Conservation (phyloP, 139 green algal species). For the Parachlorella kessleri region DNA sequence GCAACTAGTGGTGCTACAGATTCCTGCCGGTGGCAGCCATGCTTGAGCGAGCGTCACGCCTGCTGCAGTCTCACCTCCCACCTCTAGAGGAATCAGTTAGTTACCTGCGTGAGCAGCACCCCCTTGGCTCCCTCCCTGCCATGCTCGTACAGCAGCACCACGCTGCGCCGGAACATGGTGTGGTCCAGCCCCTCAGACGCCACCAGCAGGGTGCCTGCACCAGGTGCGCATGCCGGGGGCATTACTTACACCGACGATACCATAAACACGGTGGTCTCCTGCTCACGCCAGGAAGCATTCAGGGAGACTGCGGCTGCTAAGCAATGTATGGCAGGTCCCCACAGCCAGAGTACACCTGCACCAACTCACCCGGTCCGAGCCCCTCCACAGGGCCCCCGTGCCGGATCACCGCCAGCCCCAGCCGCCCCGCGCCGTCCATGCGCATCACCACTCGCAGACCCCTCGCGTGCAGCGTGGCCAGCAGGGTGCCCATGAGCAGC, state of each 20-base stretch:
- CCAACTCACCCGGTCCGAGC: constrained; percentile 24
- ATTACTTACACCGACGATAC: no score
- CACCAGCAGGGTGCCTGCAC: constrained; percentile 39
- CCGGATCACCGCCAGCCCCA: constrained; percentile 44
- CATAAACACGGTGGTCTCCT: no score
- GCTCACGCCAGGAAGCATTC: no score
- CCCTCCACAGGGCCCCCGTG: constrained; percentile 32
- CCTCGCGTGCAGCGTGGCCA: constrained; percentile 38
- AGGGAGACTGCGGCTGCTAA: no score
- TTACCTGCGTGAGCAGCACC: constrained; percentile 43
- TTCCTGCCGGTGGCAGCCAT: no score
- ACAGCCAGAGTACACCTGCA: no score
- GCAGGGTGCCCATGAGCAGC: constrained; percentile 15
- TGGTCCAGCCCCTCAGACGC: constrained; percentile 33
- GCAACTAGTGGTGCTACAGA: no score
- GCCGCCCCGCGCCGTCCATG: constrained; percentile 24
- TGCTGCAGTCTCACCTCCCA: no score
- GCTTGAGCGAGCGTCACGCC: no score
- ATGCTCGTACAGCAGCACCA: constrained; percentile 46
- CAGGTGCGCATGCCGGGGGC: not conserved
- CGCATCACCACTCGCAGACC: constrained; percentile 39
- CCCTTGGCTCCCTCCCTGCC: constrained; percentile 19
- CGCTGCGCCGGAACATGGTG: constrained; percentile 38
- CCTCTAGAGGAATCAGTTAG: no score
- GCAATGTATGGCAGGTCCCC: no score